A percentile compares a stretch with the other conserved stretches of the same genome.
Conservation (phyloP, 108 stramenopile genomes). For the Cyclotella atomus region DNA sequence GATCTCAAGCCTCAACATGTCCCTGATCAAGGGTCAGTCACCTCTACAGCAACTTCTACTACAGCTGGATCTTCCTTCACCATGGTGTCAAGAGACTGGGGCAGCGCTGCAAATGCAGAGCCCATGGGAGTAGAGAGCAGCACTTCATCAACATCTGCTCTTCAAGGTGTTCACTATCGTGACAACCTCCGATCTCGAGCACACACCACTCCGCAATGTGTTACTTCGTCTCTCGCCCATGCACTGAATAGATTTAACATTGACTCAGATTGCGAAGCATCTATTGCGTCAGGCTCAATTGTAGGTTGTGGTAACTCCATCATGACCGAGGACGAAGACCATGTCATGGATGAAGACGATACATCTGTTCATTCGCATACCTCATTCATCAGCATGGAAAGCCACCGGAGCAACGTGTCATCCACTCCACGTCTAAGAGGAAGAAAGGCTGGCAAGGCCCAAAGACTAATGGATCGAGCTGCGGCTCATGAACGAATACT, state of each 20-base stretch:
- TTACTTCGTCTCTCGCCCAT: conserved; percentile 34
- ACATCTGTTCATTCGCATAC: conserved; percentile 13
- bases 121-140: no score
- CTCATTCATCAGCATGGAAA: conserved; percentile 17
- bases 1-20: conserved; percentile 4
- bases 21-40: conserved; percentile 45
- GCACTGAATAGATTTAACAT: conserved; percentile 47
- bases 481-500: conserved; percentile 41
- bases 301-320: conserved; percentile 16
- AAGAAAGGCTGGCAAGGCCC: conserved; percentile 27
- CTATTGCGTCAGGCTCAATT: conserved; percentile 31
- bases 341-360: conserved; percentile 20
- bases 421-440: neutral
- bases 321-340: conserved; percentile 25
- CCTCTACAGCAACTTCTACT: conserved; percentile 32
- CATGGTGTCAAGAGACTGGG: conserved; percentile 48
- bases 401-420: no score
- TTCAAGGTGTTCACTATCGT: no score
- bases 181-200: no score
- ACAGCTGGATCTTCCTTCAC: conserved; percentile 34
- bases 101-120: no score
- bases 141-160: no score
- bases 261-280: conserved; percentile 49
- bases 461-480: conserved; percentile 37
- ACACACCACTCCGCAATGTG: no score